Evolutionary conservation across 2,329 filamentous ascomycete species (phyloP).

Genomic region (Conoideocrella luteorostrata): DNA sequence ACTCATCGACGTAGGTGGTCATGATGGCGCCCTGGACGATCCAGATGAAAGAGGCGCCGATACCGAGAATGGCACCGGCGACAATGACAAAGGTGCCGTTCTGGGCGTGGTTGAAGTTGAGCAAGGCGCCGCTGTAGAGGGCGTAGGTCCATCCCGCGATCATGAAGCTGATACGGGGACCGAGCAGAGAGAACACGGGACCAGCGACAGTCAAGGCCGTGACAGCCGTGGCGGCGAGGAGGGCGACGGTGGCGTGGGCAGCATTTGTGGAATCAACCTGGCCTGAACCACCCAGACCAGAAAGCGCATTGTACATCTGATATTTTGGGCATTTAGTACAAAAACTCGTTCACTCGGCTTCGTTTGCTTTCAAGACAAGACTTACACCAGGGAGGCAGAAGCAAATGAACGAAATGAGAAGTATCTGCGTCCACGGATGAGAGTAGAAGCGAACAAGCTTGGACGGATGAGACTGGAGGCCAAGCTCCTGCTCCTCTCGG

Average conservation of each 20-base stretch:
- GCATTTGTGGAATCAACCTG: constrained; percentile 38
- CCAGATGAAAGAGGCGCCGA: constrained; percentile 39
- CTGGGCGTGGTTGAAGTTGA: constrained; percentile 33
- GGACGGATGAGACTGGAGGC: constrained; percentile 11
- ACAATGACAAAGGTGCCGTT: constrained; percentile 39
- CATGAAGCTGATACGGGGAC: constrained; percentile 34
- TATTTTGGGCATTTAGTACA: no score
- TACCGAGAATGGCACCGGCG: constrained; percentile 36
- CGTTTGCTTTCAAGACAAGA: no score
- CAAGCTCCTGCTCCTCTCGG: not conserved
- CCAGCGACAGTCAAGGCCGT: constrained; percentile 38
- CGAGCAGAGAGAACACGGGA: constrained; percentile 35
- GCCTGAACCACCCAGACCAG: constrained; percentile 37
- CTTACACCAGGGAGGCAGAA: constrained; percentile 40
- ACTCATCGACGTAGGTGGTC: constrained; percentile 31
- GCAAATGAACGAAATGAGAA: constrained; percentile 42
- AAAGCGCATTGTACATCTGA: constrained; percentile 42
- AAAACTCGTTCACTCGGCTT: no score
- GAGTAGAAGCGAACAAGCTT: constrained; percentile 26
- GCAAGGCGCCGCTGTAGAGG: constrained; percentile 36
- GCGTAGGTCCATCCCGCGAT: constrained; percentile 40
- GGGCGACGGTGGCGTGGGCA: constrained; percentile 39
- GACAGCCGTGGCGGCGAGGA: constrained; percentile 34
- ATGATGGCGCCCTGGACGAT: constrained; percentile 42
- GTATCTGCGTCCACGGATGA: constrained; percentile 40